Evolutionary conservation across 495 filamentous ascomycete genomes (phyloP), one percentile per base, ranked within the genome.

Genomic region (Penicillium cosmopolitanum): DNA sequence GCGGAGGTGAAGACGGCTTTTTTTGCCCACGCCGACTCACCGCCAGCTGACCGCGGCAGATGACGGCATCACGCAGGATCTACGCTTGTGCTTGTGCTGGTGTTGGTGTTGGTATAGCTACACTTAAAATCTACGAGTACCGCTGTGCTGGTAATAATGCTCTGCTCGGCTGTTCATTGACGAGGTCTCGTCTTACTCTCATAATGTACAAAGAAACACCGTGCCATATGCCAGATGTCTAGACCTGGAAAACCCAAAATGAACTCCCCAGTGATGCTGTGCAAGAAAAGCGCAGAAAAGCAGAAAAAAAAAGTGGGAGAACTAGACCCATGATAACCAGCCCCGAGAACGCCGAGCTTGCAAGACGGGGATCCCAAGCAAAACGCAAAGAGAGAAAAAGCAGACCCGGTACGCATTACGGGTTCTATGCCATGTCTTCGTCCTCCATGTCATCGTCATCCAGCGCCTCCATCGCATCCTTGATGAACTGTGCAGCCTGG

Each of bases 401-500:
- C 46, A 48, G 53, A 53, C 33, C 54, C 47, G 47, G 46, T 54
- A 46, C 31, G 19, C 59, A 64, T 73, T 63, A 57, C 43, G 64
- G 59, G 57, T 55, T 55, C 63, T 69, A 79, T 40, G 74, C 74
- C 65, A 77, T 79, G 63, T 80, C 78, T 44, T 92, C 88, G 54
- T 92, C 88, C 62, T 91, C 85, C 57, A 91, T 89, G 7, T 91
- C 88, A 35, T 92, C 90, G 48, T 96, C 90, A 68, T 96, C 92
- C 54, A 96, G 79, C 50, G 86, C 83, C 76, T 96, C 93, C 77
- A 97, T 96, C 19, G 90, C 89, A 64, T 92, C 89, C 76, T 97
- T 97, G 73, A 97, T 96, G 69, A 91, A 87, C 60, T 87, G 85
- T 63, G 89, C 90, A 66, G 93, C 93, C 93, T 97, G 65, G 40